Evolutionary conservation across 2,329 filamentous ascomycete species (phyloP), one percentile per base, ranked within the genome.

Genomic region (Hymenoscyphus infarciens): DNA sequence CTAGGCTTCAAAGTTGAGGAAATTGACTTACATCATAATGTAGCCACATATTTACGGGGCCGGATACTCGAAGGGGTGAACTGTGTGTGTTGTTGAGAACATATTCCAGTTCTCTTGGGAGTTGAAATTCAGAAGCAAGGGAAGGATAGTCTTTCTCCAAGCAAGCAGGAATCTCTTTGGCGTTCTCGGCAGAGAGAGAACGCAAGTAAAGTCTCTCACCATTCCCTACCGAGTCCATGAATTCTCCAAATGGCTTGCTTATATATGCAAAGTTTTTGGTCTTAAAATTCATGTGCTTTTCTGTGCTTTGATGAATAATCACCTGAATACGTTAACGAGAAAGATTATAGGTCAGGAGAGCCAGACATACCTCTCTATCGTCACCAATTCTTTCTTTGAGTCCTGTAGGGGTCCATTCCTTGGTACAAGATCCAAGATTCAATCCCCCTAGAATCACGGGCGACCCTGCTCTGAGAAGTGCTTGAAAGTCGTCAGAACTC

Each of bases 231-330:
- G 83, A 81, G 38, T 83, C 74, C 58, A 93, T 79, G 72, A 96
- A 92, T 0, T 81, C 76, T 1, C 81, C 82, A 68, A 96, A 91
- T 2, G 78, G 72, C 66, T 87, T 87, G 3, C 85, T 90, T 8
- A 83, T 79, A 72, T 96, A 96, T 42, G 79, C 77, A 72, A 96
- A 96, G 74, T 96, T 96, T 75, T 96, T 96, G 55, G 81, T 79
- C 62, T 87, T 87, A 72, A 97, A 96, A 68, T 91, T 88, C 88
- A 96, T 92, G 55, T 83, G 83, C 33, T 83, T 79, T 4, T 79
- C 81, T 6, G 80, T 75, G 22, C 88, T 86, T 67, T 90, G 84
- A 71, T 97, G 92, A 4, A 96, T 84, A 11, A 92, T 80, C 15
- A 96, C 83, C 83, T 90, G 66, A 39, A 54, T 67, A 45, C 33